Base-by-base conservation (phyloP, 108 stramenopile genomes). In the Skeletonema marinoi region DNA sequence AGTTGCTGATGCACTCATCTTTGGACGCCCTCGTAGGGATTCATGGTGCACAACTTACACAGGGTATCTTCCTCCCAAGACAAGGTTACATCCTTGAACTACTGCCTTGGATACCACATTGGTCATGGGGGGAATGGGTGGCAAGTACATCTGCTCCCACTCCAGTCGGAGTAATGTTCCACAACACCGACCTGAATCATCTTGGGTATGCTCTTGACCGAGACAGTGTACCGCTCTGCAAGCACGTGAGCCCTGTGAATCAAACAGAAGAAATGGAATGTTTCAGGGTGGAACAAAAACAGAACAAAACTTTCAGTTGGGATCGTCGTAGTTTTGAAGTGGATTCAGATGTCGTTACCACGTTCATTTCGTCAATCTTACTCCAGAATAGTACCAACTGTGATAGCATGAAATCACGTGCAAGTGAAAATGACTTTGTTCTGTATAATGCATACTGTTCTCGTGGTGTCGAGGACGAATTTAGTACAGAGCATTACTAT, bases 131-230 rank as follows among this genome's bases (percentile, higher is more conserved):
- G 4, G 25, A 14, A n/a, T 82, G 76, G 76, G 76, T 71, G 38
- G 63, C 41, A 54, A 63, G 10, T 14, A 61, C 69, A 33, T 7
- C 29, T 41, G 7, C 19, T 8, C 80, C 84, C 21, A 85, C 84
- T n/a, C 84, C 84, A 8, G 25, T 85, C 4, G 84, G 84, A 17
- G 35, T 82, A 32, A 78, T 85, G n/a, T 82, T 67, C 38, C 65
- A 70, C 32, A 80, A 81, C 21, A 82, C 84, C 6, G 77, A 85
- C 13, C 46, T 85, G 46, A 70, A 73, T 35, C 84, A 85, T 46
- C 66, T 78, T 38, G 74, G 74, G 0, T 75, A 59, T n/a, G 16
- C 62, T 59, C 46, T 66, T 14, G 36, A 44, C 65, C 65, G 74
- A 25, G 58, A 54, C 17, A 75, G 74, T 46, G 56, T 67, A 12